Conservation (phyloP, 108 stramenopile genomes). For the Pseudonitzschia delicatissima region DNA sequence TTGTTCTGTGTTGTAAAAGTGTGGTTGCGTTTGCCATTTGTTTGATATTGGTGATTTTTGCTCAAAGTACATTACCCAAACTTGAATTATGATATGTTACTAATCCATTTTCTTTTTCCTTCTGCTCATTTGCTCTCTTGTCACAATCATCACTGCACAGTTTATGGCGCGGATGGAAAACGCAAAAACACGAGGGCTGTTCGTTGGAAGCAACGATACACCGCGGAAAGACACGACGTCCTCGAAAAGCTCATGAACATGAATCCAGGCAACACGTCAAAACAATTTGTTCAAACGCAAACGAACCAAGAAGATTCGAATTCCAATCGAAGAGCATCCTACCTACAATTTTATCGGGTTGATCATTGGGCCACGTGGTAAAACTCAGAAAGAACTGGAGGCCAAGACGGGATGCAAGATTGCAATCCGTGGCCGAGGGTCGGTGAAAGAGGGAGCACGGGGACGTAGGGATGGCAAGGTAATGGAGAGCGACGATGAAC, state of each 20-base stretch:
- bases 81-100: too few relatives aligned
- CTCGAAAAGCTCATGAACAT: conserved; percentile 89
- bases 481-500: conserved; percentile 92
- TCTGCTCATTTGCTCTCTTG: background rate
- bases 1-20: background rate
- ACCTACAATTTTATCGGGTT: conserved; percentile 96
- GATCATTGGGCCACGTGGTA: conserved; percentile 96
- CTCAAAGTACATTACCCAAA: too few relatives aligned
- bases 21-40: background rate
- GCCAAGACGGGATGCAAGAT: conserved; percentile 96
- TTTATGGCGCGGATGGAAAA: conserved; percentile 93
- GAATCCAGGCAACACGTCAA: conserved; percentile 50
- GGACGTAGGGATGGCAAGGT: conserved; percentile 76
- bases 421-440: conserved; percentile 95
- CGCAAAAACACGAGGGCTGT: conserved; percentile 94
- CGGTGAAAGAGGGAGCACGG: conserved; percentile 94
- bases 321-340: conserved; percentile 90
- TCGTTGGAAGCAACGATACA: conserved; percentile 89
- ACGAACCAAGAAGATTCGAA: conserved; percentile 75
- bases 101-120: too few relatives aligned
- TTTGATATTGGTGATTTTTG: background rate
- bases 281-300: conserved; percentile 60
- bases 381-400: conserved; percentile 99
- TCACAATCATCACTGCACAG: background rate
- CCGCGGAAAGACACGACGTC: conserved; percentile 77